A percentile compares a stretch with the other conserved stretches of the same genome.
These are phyloP conservation scores for Globisporangium paroecandrum DNA, from an alignment of 352 stramenopile species.

Conservation along the genomic window DNA sequence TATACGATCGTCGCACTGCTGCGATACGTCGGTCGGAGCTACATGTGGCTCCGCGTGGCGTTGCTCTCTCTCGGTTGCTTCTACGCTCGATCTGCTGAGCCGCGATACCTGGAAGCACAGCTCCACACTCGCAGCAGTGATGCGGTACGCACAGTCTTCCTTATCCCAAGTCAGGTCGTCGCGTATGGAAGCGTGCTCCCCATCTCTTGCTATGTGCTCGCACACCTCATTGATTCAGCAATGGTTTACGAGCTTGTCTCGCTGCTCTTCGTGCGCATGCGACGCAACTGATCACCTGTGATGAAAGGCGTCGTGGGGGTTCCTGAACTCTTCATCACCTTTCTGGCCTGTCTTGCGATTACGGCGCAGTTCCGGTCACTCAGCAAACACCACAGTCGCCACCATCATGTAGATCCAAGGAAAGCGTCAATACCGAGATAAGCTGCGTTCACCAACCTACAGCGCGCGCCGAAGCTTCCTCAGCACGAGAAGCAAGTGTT, in stretches of 20 bases:
- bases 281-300: neutral
- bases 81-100: neutral
- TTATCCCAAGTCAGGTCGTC: neutral
- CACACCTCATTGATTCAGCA: neutral
- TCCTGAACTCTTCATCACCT: neutral
- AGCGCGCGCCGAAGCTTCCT: neutral
- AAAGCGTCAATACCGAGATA: neutral
- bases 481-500: neutral
- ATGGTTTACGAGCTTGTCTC: neutral
- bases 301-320: neutral
- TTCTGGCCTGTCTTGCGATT: neutral
- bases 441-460: neutral
- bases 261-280: neutral
- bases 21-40: neutral
- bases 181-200: neutral
- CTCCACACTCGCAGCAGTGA: neutral
- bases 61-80: neutral
- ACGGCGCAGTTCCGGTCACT: neutral
- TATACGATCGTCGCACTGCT: neutral
- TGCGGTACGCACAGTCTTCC: neutral
- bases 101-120: neutral
- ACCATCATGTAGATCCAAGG: neutral
- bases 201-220: neutral
- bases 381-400: neutral
- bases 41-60: neutral